phyloP scores from a whole-genome alignment of 148 eudicot species.

The Suaeda aralocaspica region DNA sequence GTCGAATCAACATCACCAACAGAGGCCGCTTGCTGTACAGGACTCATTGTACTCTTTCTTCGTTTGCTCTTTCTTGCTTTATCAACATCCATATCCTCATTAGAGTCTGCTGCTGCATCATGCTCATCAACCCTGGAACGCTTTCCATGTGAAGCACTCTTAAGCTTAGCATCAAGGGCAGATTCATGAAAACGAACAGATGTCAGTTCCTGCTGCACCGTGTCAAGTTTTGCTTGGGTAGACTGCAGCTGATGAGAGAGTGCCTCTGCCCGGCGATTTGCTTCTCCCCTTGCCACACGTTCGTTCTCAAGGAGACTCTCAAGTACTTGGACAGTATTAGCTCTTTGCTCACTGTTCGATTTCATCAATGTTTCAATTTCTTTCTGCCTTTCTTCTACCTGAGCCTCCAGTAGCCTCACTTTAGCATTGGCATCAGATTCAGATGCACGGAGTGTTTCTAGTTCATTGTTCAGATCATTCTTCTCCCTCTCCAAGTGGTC shows the following conservation, averaged over 20 bases:
- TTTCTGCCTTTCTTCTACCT: conserved; percentile 82
- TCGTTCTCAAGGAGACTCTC: conserved; percentile 71
- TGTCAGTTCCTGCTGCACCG: conserved; percentile 69
- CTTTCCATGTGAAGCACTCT: conserved; percentile 71
- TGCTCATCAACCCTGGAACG: conserved; percentile 65
- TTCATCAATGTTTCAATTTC: conserved; percentile 72
- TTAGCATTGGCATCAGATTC: conserved; percentile 65
- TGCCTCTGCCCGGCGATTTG: conserved; percentile 72
- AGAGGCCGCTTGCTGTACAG: conserved; percentile 34
- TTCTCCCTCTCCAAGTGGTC: conserved; percentile 62
- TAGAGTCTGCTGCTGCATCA: conserved; percentile 55
- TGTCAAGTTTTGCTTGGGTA: conserved; percentile 78
- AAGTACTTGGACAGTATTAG: conserved; percentile 67
- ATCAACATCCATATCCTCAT: conserved; percentile 50
- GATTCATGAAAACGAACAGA: conserved; percentile 65
- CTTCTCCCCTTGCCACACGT: conserved; percentile 75
- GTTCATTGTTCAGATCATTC: conserved; percentile 43
- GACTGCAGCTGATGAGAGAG: conserved; percentile 76
- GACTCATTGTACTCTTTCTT: conserved; percentile 57
- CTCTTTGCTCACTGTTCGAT: conserved; percentile 77
- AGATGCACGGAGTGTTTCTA: conserved; percentile 49
- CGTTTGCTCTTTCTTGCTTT: conserved; percentile 49
- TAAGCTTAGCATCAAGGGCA: conserved; percentile 66
- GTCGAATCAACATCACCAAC: conserved; percentile 68
- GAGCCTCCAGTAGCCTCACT: conserved; percentile 63